Conservation (phyloP, 331 rosid genomes). For the Saraca asoca region DNA sequence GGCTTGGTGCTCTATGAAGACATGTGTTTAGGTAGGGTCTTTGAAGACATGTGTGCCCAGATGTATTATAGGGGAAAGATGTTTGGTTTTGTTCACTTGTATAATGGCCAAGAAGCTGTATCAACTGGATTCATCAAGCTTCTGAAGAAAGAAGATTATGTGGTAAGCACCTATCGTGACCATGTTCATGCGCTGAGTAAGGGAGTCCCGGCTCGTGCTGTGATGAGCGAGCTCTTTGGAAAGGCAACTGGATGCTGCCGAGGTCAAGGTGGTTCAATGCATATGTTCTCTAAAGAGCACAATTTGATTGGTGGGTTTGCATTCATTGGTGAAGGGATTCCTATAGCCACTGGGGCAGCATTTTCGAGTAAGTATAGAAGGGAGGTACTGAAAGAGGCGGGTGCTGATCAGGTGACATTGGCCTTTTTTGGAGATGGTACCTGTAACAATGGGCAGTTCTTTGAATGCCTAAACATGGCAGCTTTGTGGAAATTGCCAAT, state of each 20-base stretch:
- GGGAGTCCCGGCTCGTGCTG: conserved; percentile 89
- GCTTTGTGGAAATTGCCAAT: conserved; percentile 97
- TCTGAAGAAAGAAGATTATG: conserved; percentile 70
- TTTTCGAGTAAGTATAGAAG: conserved; percentile 75
- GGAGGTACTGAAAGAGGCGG: conserved; percentile 73
- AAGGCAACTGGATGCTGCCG: conserved; percentile 97
- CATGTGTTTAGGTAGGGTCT: conserved; percentile 86
- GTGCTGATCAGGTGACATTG: conserved; percentile 71
- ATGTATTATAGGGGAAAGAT: conserved; percentile 96
- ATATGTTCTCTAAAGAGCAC: conserved; percentile 94
- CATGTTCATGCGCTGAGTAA: conserved; percentile 99
- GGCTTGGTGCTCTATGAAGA: conserved; percentile 89
- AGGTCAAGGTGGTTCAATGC: conserved; percentile 99
- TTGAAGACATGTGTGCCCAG: conserved; percentile 99
- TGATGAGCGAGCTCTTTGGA: conserved; percentile 98
- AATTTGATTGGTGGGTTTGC: conserved; percentile 94
- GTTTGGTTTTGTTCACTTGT: conserved; percentile 97
- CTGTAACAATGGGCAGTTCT: conserved; percentile 94
- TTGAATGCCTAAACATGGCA: conserved; percentile 96
- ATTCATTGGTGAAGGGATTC: conserved; percentile 98
- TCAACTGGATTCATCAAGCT: conserved; percentile 95
- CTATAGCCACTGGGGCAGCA: conserved; percentile 98
- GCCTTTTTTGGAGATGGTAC: conserved; percentile 99
- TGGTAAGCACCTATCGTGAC: conserved; percentile 94
- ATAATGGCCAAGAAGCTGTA: conserved; percentile 99